A percentile compares a stretch with the other conserved stretches of the same genome.
Conservation (phyloP, 352 stramenopile genomes). For the Pythium monospermum region DNA sequence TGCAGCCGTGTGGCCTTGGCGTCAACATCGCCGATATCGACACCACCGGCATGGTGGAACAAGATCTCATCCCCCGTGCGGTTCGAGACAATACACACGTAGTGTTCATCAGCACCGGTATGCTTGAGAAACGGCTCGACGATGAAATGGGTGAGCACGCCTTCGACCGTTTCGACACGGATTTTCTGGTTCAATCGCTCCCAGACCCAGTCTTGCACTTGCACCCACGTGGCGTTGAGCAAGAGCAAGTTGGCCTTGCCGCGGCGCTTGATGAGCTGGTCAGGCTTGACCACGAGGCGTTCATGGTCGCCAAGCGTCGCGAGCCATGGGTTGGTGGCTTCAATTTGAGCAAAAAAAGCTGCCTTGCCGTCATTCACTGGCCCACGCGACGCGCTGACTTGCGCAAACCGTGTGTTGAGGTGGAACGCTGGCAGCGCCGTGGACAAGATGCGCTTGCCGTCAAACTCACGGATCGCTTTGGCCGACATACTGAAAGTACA, state of each 20-base stretch:
- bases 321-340: conserved; percentile 82
- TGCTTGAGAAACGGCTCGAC: conserved; percentile 97
- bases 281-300: conserved; percentile 95
- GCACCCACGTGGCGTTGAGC: conserved; percentile 90
- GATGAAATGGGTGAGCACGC: conserved; percentile 95
- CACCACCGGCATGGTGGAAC: conserved; percentile 94
- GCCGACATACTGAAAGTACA: too few relatives aligned
- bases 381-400: conserved; percentile 40
- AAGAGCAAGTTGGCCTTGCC: conserved; percentile 94
- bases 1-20: conserved; percentile 89
- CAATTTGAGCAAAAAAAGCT: conserved; percentile 67
- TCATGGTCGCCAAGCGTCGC: conserved; percentile 43
- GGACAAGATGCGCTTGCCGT: conserved; percentile 93
- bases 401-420: conserved; percentile 71
- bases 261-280: conserved; percentile 97
- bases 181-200: conserved; percentile 92
- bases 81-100: conserved; percentile 95
- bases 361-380: conserved; percentile 22
- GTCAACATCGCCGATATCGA: conserved; percentile 96
- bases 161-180: conserved; percentile 87
- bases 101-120: conserved; percentile 92
- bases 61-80: conserved; percentile 94
- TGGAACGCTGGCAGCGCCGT: conserved; percentile 71
- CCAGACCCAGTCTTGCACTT: conserved; percentile 93
- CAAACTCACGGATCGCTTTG: conserved; percentile 95